Percentiles rank a stretch among this genome's conserved stretches.
Conservation (phyloP, 768 basidiomycete genomes). For the Agaricus subrufescens region DNA sequence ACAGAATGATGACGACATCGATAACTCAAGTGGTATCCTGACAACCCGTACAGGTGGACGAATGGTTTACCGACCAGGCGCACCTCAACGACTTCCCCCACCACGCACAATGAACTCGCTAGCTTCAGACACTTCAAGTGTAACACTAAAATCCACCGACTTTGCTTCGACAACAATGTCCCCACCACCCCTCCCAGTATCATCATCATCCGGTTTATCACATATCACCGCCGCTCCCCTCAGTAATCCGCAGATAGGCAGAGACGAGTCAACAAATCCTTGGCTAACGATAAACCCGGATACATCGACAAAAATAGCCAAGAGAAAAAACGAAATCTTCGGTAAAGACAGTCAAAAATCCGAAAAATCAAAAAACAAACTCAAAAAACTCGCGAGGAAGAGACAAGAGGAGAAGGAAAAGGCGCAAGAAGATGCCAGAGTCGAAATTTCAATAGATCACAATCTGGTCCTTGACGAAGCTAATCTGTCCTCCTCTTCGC, state of each 20-base stretch:
- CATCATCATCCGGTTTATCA: constrained; percentile 10
- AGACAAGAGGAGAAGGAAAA: constrained; percentile 51
- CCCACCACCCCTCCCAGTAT: constrained; percentile 16
- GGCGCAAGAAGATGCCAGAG: constrained; percentile 65
- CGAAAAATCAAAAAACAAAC: constrained; percentile 68
- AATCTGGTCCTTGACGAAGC: constrained; percentile 31
- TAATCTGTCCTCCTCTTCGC: constrained; percentile 14
- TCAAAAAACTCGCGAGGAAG: constrained; percentile 63
- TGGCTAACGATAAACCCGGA: constrained; percentile 57
- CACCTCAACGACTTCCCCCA: constrained; percentile 22
- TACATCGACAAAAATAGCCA: constrained; percentile 36
- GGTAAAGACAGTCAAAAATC: constrained; percentile 57
- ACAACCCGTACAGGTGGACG: constrained; percentile 65
- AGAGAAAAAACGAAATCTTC: constrained; percentile 74
- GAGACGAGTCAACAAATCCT: constrained; percentile 51
- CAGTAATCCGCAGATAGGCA: neutral
- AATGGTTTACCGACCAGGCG: constrained; percentile 55
- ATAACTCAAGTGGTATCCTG: constrained; percentile 31
- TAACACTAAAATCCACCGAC: constrained; percentile 60
- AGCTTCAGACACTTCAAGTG: constrained; percentile 59
- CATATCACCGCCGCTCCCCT: neutral
- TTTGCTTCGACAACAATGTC: constrained; percentile 36
- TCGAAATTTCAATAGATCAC: constrained; percentile 69
- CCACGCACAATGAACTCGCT: constrained; percentile 20
- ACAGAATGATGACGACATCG: constrained; percentile 11